Percentiles rank a stretch among this genome's conserved stretches.
Conservation (phyloP, 208 protist species). For the Leishmania amazonensis region DNA sequence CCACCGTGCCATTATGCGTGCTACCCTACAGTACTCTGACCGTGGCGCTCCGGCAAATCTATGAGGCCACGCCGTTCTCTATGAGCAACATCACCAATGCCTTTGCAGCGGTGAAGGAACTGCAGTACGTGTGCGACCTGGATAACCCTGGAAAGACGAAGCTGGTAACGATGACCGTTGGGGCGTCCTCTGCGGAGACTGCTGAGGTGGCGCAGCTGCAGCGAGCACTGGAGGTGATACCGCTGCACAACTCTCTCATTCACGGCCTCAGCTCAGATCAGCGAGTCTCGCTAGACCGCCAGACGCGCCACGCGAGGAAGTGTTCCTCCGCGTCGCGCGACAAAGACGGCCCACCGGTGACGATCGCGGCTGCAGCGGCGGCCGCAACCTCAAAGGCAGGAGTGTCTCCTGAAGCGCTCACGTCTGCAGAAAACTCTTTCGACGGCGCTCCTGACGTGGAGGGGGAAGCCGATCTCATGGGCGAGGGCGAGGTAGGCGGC, state of each 20-base stretch:
- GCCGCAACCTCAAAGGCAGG: slow-evolving; percentile 11
- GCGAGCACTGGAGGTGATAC: slow-evolving; percentile 41
- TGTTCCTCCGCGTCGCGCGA: slow-evolving; percentile 10
- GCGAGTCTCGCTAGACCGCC: slow-evolving; percentile 31
- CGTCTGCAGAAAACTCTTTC: slow-evolving; percentile 14
- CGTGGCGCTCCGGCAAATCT: slow-evolving; percentile 47
- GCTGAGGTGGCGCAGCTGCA: slow-evolving; percentile 29
- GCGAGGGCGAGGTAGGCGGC: slow-evolving; percentile 18
- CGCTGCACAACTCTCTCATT: slow-evolving; percentile 52
- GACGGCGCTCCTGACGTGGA: slow-evolving; percentile 29
- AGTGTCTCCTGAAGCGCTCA: not conserved
- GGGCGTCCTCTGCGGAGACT: slow-evolving; percentile 1
- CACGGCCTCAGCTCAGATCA: slow-evolving; percentile 53
- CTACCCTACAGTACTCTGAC: slow-evolving; percentile 44
- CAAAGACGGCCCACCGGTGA: slow-evolving; percentile 2
- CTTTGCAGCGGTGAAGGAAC: slow-evolving; percentile 77
- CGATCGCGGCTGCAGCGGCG: slow-evolving; percentile 7
- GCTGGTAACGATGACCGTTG: slow-evolving; percentile 14
- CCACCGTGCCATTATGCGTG: slow-evolving; percentile 32
- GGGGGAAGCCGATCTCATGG: slow-evolving; percentile 7
- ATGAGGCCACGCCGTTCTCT: slow-evolving; percentile 71
- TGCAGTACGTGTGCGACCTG: slow-evolving; percentile 62
- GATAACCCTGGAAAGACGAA: slow-evolving; percentile 15
- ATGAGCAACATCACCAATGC: slow-evolving; percentile 63
- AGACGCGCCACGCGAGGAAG: slow-evolving; percentile 15